Conservation (phyloP, 352 stramenopile genomes). For the Phytophthora tentaculata region DNA sequence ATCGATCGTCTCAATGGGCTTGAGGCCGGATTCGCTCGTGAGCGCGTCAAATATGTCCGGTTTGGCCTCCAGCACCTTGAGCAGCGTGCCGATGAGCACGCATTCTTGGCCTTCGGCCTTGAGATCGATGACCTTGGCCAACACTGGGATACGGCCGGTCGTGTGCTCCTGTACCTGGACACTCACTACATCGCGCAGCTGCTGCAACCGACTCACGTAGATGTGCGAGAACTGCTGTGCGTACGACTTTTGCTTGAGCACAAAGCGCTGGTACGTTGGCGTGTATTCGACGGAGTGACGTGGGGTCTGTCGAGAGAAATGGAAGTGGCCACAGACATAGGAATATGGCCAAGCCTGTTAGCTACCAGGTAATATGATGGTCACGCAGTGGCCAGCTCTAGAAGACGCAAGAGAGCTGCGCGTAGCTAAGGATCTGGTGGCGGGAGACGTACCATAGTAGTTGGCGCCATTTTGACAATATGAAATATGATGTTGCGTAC, state of each 20-base stretch:
- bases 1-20: conserved; percentile 40
- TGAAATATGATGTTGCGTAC: neutral
- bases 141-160: conserved; percentile 32
- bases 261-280: conserved; percentile 64
- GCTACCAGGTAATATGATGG: conserved; percentile 3
- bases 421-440: conserved; percentile 1
- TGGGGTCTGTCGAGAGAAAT: conserved; percentile 34
- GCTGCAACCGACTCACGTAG: conserved; percentile 83
- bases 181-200: conserved; percentile 69
- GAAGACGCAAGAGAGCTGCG: neutral
- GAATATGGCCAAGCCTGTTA: conserved; percentile 20
- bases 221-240: conserved; percentile 92
- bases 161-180: conserved; percentile 46
- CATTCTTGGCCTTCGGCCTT: conserved; percentile 67
- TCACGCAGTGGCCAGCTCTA: neutral
- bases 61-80: conserved; percentile 81
- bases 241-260: conserved; percentile 88
- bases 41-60: conserved; percentile 88
- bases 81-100: conserved; percentile 83
- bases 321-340: neutral
- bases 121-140: conserved; percentile 85
- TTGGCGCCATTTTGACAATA: conserved; percentile 38
- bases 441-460: conserved; percentile 17
- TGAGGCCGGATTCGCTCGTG: conserved; percentile 59
- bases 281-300: conserved; percentile 55